Conservation (phyloP, 768 basidiomycete genomes). For the Royoungia palumana region DNA sequence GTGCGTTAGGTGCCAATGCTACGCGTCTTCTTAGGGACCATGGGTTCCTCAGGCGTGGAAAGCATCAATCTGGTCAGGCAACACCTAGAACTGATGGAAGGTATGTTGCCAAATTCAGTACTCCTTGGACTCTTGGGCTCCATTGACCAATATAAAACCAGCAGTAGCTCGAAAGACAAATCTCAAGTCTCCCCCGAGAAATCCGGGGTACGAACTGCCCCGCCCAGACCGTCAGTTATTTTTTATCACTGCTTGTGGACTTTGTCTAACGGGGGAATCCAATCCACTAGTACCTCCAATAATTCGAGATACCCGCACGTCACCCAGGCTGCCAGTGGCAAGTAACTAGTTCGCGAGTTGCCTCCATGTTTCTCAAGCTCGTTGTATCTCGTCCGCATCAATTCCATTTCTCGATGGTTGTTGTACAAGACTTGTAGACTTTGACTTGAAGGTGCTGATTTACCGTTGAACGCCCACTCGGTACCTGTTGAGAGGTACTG, state of each 20-base stretch:
- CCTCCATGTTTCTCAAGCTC: not conserved
- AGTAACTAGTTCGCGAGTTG: not conserved
- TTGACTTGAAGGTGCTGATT: too few species aligned
- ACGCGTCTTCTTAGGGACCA: too few species aligned
- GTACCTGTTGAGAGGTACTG: too few species aligned
- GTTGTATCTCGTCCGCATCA: too few species aligned
- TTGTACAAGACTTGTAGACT: not conserved
- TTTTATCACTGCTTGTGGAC: not conserved
- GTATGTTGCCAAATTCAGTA: slow-evolving; percentile 2
- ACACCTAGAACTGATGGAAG: not conserved
- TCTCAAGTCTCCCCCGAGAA: not conserved
- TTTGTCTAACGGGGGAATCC: not conserved
- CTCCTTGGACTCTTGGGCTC: not conserved
- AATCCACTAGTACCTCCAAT: not conserved
- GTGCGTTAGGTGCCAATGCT: not conserved
- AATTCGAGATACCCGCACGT: not conserved
- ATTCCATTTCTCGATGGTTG: not conserved
- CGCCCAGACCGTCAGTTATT: not conserved
- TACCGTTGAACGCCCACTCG: too few species aligned
- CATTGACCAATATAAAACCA: not conserved
- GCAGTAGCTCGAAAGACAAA: too few species aligned
- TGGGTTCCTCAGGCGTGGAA: slow-evolving; percentile 11
- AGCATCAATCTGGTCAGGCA: accelerated
- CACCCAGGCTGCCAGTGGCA: too few species aligned
- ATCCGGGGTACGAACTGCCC: not conserved